Evolutionary conservation across 176 grass and related monocot genomes (phyloP).

Genomic region (Oryza rufipogon): DNA sequence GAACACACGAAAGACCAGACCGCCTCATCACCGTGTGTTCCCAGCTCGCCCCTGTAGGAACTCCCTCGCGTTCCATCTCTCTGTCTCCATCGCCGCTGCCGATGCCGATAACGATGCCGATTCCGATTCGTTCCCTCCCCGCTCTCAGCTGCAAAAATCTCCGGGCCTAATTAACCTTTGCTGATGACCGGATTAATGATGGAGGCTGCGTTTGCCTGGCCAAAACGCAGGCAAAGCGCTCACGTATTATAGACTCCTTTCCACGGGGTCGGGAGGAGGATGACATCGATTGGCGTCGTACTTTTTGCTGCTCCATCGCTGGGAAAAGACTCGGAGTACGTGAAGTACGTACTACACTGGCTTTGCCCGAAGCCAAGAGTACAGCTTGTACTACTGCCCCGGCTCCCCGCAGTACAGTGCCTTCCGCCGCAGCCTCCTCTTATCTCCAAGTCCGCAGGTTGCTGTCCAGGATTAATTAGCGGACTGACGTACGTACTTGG

Average conservation of each 20-base stretch:
- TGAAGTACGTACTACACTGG: not conserved
- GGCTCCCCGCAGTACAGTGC: too few relatives aligned
- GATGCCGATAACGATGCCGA: not conserved
- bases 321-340: too few relatives aligned
- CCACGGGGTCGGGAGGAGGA: not conserved
- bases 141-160: too few relatives aligned
- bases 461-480: too few relatives aligned
- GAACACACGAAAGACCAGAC: slow-evolving; percentile 15
- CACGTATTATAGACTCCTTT: not conserved
- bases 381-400: not conserved
- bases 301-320: not conserved
- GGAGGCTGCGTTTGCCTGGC: too few relatives aligned
- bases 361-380: not conserved
- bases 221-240: too few relatives aligned
- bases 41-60: slow-evolving; percentile 21
- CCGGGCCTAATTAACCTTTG: not conserved
- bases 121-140: too few relatives aligned
- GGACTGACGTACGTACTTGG: too few relatives aligned
- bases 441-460: too few relatives aligned
- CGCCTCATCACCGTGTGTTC: slow-evolving; percentile 9
- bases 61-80: not conserved
- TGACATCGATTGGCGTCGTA: not conserved
- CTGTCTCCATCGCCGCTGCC: not conserved
- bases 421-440: too few relatives aligned
- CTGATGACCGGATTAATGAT: too few relatives aligned